Evolutionary conservation across 1,284 basidiomycete genomes (phyloP).

Genomic region (Mrakiaceae sp.): DNA sequence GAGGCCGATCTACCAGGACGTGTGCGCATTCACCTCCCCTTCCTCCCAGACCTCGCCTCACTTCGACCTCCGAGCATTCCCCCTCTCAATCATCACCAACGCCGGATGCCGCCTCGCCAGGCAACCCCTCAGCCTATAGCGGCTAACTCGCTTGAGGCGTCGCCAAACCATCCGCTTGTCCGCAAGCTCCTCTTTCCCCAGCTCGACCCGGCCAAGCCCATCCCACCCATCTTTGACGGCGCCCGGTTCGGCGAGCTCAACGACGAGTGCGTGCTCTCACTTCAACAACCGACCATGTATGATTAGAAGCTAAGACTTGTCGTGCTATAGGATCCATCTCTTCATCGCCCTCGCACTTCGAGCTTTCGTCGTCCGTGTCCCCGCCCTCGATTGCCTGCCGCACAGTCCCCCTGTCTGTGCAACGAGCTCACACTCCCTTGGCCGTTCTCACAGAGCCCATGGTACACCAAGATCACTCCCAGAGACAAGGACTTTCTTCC

Average conservation of each 20-base stretch:
- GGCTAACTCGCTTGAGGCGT: too few relatives aligned
- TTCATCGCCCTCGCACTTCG: neutral
- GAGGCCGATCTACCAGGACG: too few relatives aligned
- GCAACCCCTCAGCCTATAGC: too few relatives aligned
- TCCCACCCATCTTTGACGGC: neutral
- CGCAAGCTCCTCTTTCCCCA: neutral
- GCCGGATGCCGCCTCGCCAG: too few relatives aligned
- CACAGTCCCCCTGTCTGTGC: neutral
- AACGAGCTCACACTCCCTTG: neutral
- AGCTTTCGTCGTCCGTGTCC: neutral
- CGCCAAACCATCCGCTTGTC: neutral
- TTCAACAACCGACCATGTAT: too few relatives aligned
- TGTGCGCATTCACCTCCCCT: too few relatives aligned
- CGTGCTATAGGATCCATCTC: neutral
- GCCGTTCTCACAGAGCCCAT: neutral
- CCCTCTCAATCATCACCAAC: too few relatives aligned
- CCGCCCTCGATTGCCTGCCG: too few relatives aligned
- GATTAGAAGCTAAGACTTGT: too few relatives aligned
- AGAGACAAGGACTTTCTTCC: neutral
- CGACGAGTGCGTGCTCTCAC: neutral
- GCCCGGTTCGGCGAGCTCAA: neutral
- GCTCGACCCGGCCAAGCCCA: neutral
- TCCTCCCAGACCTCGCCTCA: too few relatives aligned
- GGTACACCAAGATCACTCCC: slow-evolving; percentile 1
- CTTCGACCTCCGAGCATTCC: too few relatives aligned